Conservation (phyloP, 306 rosid species). For the Fragaria nilgerrensis region DNA sequence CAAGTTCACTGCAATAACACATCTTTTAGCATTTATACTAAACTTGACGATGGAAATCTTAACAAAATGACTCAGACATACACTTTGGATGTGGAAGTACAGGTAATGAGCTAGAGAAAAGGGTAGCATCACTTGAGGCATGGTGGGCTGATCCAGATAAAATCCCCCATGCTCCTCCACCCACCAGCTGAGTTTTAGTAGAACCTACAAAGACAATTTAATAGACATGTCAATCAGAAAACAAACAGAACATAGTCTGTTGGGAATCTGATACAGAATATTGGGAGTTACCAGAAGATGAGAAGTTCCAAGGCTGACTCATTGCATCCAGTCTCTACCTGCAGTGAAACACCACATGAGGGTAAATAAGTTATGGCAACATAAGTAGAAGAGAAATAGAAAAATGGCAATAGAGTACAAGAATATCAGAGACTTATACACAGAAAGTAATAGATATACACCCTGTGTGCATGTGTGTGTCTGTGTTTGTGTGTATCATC, state of each 20-base stretch:
- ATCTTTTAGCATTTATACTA: constrained; percentile 12
- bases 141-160: constrained; percentile 53
- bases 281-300: constrained; percentile 45
- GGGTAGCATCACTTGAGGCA: constrained; percentile 69
- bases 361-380: constrained; percentile 9
- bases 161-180: constrained; percentile 40
- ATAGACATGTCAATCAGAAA: constrained; percentile 11
- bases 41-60: constrained; percentile 10
- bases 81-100: constrained; percentile 74
- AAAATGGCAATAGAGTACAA: neutral
- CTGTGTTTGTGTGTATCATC: too few species aligned
- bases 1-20: constrained; percentile 56
- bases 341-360: constrained; percentile 8
- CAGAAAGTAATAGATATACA: neutral
- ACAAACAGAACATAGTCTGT: constrained; percentile 7
- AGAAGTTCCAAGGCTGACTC: constrained; percentile 54
- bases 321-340: constrained; percentile 49
- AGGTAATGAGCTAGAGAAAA: constrained; percentile 79
- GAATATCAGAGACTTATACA: neutral
- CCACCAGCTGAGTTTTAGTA: constrained; percentile 46
- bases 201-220: constrained; percentile 41
- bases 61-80: constrained; percentile 31
- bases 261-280: constrained; percentile 4
- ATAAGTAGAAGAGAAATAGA: neutral
- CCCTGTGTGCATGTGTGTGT: neutral